Conservation (phyloP, 148 eudicot genomes). For the Diospyros kaki region DNA sequence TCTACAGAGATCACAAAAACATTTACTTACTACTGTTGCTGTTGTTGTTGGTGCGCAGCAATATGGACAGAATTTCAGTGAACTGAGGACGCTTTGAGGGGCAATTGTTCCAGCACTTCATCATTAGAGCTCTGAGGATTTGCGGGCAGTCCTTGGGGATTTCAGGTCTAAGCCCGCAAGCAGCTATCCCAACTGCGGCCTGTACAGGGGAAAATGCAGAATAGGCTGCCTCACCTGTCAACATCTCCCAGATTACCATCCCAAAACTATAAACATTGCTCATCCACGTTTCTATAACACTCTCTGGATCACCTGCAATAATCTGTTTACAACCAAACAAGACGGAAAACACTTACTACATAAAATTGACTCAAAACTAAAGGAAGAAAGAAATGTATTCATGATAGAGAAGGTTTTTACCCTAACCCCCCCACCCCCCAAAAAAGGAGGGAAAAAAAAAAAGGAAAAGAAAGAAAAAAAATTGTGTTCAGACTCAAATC, state of each 20-base stretch:
- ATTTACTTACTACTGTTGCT: constrained; percentile 41
- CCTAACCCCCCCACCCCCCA: too few relatives aligned
- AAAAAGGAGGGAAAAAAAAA: too few relatives aligned
- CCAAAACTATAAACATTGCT: constrained; percentile 90
- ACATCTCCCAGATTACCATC: constrained; percentile 91
- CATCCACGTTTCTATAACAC: constrained; percentile 88
- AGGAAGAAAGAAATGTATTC: background rate
- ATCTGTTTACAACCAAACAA: constrained; percentile 44
- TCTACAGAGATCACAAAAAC: background rate
- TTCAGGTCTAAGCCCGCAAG: constrained; percentile 96
- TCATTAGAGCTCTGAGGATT: constrained; percentile 57
- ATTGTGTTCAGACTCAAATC: too few relatives aligned
- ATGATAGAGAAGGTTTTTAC: too few relatives aligned
- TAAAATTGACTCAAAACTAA: background rate
- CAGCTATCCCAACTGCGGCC: constrained; percentile 95
- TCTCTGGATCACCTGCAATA: constrained; percentile 89
- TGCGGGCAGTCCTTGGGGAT: constrained; percentile 91
- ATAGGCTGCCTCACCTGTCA: constrained; percentile 84
- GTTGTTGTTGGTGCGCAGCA: constrained; percentile 39
- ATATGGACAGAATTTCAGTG: constrained; percentile 55
- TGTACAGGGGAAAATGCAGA: constrained; percentile 92
- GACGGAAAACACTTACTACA: constrained; percentile 1
- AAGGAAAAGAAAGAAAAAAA: too few relatives aligned
- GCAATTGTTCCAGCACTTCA: constrained; percentile 74
- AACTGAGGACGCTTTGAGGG: constrained; percentile 87